Base-by-base conservation (phyloP, 352 stramenopile genomes). In the Globisporangium yorkense region DNA sequence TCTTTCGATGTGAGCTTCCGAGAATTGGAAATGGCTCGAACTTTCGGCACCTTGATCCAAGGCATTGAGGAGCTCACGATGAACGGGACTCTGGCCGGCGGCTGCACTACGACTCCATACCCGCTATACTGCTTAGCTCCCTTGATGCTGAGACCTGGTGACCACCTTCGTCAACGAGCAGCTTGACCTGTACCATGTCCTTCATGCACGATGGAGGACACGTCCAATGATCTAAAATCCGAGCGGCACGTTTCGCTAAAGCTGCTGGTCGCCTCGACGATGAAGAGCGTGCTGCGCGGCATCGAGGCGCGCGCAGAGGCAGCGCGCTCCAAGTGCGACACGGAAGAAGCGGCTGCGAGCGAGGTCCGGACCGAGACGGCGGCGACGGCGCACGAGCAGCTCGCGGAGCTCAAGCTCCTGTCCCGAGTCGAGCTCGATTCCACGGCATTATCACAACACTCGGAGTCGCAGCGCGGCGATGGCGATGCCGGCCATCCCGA, bases 341-440 rank as follows among this genome's bases (percentile, higher is more conserved):
- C 16, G 41, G 15, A 46, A 3, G 15, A 9, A 5, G 41, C 15
- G 41, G 7, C 16, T 46, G 41, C 16, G 41, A 46, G 41, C 41
- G 15, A 46, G n/a, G 8, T 27, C 29, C 27, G 48, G 2, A 9
- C 4, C 2, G 27, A 39, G 2, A 16, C 37, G 27, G 48, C 48
- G 15, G 13, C 27, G n/a, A 24, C 29, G 16, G 29, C 27, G 15
- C 18, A 41, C 27, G 49, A 54, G 49, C 49, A 45, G 49, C 31
- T 54, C 31, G 49, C n/a, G 8, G 49, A 54, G n/a, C 49, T 54
- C 31, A 44, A 54, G 31, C 33, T 54, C 18, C 49, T 54, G 31
- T 45, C 49, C 18, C 49, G 49, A 20, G 8, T 13, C 47, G 48
- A 53, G 10, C 27, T 54, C 33, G 49, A 31, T 12, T 21, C n/a